phyloP scores from a whole-genome alignment of 371 early-diverging fungal genomes.

The Rhizopus stolonifer region DNA sequence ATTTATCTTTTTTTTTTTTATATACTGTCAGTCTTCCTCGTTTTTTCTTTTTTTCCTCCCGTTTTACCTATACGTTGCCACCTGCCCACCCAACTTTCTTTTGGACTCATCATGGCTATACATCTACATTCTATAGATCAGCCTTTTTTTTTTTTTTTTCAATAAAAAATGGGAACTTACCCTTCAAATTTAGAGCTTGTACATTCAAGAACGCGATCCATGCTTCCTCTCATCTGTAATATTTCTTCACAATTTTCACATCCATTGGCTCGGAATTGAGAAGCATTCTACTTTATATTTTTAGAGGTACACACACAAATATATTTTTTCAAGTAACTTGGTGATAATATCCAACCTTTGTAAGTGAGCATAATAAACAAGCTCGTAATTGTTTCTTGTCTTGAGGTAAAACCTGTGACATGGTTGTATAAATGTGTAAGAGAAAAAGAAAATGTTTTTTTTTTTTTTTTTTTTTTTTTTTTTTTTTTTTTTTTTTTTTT shows the following conservation, averaged over 20 bases:
- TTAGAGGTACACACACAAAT: neutral
- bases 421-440: constrained; percentile 15
- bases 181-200: constrained; percentile 91
- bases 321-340: too few species aligned
- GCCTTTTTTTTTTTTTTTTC: neutral
- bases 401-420: constrained; percentile 67
- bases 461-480: neutral
- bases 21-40: neutral
- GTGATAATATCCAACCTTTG: constrained; percentile 64
- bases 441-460: neutral
- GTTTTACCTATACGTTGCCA: constrained; percentile 80
- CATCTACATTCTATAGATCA: constrained; percentile 38
- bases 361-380: constrained; percentile 90
- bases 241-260: constrained; percentile 94
- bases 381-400: constrained; percentile 86
- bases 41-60: neutral
- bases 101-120: constrained; percentile 81
- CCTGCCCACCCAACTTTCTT: constrained; percentile 84
- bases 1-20: constrained; percentile 81
- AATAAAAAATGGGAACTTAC: constrained; percentile 36
- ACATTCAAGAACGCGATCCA: constrained; percentile 77
- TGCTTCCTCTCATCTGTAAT: constrained; percentile 69
- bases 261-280: constrained; percentile 78
- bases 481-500: neutral
- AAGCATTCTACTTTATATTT: constrained; percentile 49